phyloP scores from a whole-genome alignment of 768 basidiomycete genomes.

The Royoungia palumana region DNA sequence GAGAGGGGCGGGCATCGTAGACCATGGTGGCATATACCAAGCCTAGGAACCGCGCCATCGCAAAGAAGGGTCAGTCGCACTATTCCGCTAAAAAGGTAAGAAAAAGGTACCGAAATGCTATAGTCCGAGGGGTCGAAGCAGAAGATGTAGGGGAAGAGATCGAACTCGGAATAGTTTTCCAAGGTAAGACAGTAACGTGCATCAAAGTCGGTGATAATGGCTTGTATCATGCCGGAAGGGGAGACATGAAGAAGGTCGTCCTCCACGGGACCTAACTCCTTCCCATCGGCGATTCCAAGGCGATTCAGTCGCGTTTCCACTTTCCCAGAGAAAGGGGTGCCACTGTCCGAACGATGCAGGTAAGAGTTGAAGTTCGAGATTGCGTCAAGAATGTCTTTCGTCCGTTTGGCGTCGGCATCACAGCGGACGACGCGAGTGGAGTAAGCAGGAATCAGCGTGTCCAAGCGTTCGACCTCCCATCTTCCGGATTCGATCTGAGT shows the following conservation, averaged over 20 bases:
- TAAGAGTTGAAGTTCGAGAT: slow-evolving; percentile 21
- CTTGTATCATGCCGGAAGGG: slow-evolving; percentile 7
- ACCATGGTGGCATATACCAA: slow-evolving; percentile 15
- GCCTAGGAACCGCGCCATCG: not conserved
- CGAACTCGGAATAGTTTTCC: slow-evolving; percentile 14
- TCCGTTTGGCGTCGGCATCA: not conserved
- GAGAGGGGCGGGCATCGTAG: slow-evolving; percentile 10
- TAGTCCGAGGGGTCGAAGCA: slow-evolving; percentile 24
- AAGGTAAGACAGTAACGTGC: slow-evolving; percentile 14
- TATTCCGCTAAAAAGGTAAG: not conserved
- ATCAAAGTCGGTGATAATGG: slow-evolving; percentile 9
- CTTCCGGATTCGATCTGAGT: not conserved
- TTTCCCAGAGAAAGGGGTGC: slow-evolving; percentile 8
- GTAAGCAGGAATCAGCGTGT: slow-evolving; percentile 8
- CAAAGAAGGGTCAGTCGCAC: not conserved
- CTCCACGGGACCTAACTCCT: slow-evolving; percentile 6
- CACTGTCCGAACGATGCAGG: slow-evolving; percentile 15
- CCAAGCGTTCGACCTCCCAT: slow-evolving; percentile 18
- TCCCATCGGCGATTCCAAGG: not conserved
- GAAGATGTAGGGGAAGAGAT: slow-evolving; percentile 24
- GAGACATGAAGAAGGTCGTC: slow-evolving; percentile 8
- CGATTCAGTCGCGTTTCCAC: slow-evolving; percentile 12
- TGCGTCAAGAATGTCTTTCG: slow-evolving; percentile 4
- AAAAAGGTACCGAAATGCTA: slow-evolving; percentile 9
- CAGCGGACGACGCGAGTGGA: slow-evolving; percentile 2